Base-by-base conservation (phyloP, 2,329 filamentous ascomycete genomes). In the Fusarium poae region DNA sequence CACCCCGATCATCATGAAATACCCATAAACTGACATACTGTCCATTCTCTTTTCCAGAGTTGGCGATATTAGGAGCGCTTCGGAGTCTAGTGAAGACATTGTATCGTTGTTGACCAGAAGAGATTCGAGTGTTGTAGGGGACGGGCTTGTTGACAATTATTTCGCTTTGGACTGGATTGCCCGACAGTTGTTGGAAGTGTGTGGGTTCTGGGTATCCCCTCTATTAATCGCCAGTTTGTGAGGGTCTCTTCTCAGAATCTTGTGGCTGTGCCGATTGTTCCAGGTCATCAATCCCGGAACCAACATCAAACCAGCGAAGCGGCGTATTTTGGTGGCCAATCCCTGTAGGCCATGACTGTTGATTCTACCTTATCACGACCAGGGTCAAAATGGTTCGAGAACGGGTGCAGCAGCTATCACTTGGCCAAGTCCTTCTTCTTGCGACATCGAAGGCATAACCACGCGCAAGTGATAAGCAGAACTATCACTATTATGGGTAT, bases 401-500 rank as follows among this genome's bases (percentile, higher is more conserved):
- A 27, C 15, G 16, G 20, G 9, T n/a, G 30, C 34, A 8, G 23
- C 32, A 49, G 32, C 6, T n/a, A 37, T 50, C 32, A 50, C 25
- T 50, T 50, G 21, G 15, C 32, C 7, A 20, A 13, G 4, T 50
- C 46, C 46, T 50, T 50, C 46, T 50, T 50, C 21, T 50, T 50
- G 5, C 46, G 46, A 27, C 46, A 25, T 5, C 23, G 46, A 39
- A 50, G 21, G 12, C 46, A 50, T 50, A 50, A 27, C 46, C 46
- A 50, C 1, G 46, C 32, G 46, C 32, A 37, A 11, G 46, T 50
- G 11, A 50, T 50, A 13, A 50, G 46, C 18, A 50, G 13, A 27
- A 50, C 46, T 13, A 50, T 15, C 13, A 50, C 13, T 39, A 50
- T 50, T 3, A 50, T 50, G 32, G 46, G 46, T 50, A 50, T 50